Conservation (phyloP, 164 flowering plant species). For the Liquidambar formosana region DNA sequence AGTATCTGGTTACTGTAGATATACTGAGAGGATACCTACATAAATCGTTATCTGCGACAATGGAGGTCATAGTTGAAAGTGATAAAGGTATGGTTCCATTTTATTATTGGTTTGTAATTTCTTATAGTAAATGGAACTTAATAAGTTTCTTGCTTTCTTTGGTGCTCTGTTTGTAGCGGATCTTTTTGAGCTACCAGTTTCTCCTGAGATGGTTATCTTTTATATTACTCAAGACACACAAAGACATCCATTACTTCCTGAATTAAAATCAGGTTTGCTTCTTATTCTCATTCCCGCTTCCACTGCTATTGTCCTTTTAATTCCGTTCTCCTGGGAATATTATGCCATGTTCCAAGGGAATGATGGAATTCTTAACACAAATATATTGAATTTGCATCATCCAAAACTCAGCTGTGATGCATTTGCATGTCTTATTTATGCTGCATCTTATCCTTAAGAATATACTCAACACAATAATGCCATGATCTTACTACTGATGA, state of each 20-base stretch:
- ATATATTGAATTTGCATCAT: background rate
- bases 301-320: background rate
- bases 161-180: slow-evolving; percentile 41
- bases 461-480: background rate
- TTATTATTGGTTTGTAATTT: background rate
- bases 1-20: slow-evolving; percentile 90
- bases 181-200: slow-evolving; percentile 51
- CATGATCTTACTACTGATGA: slow-evolving; percentile 1
- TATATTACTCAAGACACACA: slow-evolving; percentile 94
- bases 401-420: background rate
- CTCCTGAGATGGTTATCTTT: slow-evolving; percentile 80
- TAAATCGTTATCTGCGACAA: slow-evolving; percentile 70
- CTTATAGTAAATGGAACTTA: background rate
- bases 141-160: background rate
- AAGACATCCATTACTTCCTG: slow-evolving; percentile 80
- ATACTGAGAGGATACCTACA: slow-evolving; percentile 78
- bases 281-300: background rate
- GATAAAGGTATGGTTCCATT: slow-evolving; percentile 54
- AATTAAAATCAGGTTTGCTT: slow-evolving; percentile 82
- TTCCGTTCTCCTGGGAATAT: background rate
- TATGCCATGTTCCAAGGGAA: background rate
- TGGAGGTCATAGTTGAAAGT: slow-evolving; percentile 83
- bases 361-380: background rate
- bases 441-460: background rate
- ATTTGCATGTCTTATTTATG: slow-evolving; percentile 6